Evolutionary conservation across 371 early-diverging fungal genomes (phyloP).

Genomic region (Cokeromyces recurvatus): DNA sequence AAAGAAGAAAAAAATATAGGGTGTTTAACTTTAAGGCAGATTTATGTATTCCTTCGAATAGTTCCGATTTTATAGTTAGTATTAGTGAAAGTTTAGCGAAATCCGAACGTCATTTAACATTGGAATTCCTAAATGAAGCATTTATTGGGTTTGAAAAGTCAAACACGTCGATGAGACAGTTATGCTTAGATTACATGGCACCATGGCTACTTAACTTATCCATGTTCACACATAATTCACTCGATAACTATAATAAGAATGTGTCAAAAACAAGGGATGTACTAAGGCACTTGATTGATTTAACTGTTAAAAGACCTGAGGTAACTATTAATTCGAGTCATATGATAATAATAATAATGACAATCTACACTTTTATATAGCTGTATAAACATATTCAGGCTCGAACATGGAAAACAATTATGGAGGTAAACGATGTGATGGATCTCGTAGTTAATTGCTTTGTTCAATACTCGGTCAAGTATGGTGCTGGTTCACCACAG

Average conservation of each 20-base stretch:
- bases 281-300: constrained; percentile 68
- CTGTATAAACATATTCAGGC: constrained; percentile 80
- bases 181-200: constrained; percentile 84
- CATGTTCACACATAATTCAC: constrained; percentile 46
- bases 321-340: constrained; percentile 17
- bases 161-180: constrained; percentile 63
- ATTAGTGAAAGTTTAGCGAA: constrained; percentile 78
- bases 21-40: constrained; percentile 40
- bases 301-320: constrained; percentile 77
- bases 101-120: constrained; percentile 75
- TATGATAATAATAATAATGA: background rate
- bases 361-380: constrained; percentile 12
- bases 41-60: constrained; percentile 86
- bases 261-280: constrained; percentile 69
- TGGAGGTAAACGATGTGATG: constrained; percentile 71
- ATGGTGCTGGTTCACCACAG: constrained; percentile 72
- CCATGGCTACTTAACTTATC: constrained; percentile 87
- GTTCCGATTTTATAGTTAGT: constrained; percentile 71
- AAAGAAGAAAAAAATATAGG: background rate
- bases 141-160: constrained; percentile 78
- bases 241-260: constrained; percentile 45
- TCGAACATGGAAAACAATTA: constrained; percentile 80
- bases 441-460: constrained; percentile 77
- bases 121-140: constrained; percentile 86
- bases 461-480: constrained; percentile 74